These are phyloP conservation scores for Chenopodium berlandieri DNA, from an alignment of 148 eudicot genomes.

Conservation along the genomic window DNA sequence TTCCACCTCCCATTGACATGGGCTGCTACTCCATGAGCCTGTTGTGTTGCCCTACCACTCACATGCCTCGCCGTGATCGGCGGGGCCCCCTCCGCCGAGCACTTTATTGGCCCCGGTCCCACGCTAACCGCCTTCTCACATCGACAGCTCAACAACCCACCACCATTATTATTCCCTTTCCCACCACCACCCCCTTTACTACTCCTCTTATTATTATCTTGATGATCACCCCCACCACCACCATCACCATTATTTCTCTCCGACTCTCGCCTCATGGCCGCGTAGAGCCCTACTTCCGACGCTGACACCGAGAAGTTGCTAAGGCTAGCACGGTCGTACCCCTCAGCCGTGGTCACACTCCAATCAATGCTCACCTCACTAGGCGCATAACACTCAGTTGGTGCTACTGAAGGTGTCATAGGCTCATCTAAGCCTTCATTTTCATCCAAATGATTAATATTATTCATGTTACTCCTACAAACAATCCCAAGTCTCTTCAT, in stretches of 20 bases:
- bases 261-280: conserved; percentile 28
- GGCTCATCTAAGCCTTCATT: conserved; percentile 25
- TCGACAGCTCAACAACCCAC: conserved; percentile 63
- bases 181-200: conserved; percentile 24
- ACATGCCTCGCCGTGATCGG: conserved; percentile 37
- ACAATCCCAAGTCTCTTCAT: conserved; percentile 25
- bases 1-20: conserved; percentile 27
- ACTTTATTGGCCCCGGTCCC: conserved; percentile 56
- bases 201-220: conserved; percentile 28
- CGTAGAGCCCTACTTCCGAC: conserved; percentile 37
- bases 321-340: conserved; percentile 66
- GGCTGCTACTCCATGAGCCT: conserved; percentile 17
- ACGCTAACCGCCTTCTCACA: conserved; percentile 75
- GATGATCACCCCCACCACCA: conserved; percentile 15
- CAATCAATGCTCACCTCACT: conserved; percentile 86
- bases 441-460: conserved; percentile 23
- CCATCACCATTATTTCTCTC: conserved; percentile 15
- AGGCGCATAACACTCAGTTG: conserved; percentile 77
- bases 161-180: conserved; percentile 22
- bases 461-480: neutral
- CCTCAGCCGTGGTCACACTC: conserved; percentile 92
- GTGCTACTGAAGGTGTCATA: conserved; percentile 53
- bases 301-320: conserved; percentile 60
- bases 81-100: conserved; percentile 28
- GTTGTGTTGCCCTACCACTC: conserved; percentile 41